phyloP scores from a whole-genome alignment of 148 eudicot species.

The Cornus controversa region DNA sequence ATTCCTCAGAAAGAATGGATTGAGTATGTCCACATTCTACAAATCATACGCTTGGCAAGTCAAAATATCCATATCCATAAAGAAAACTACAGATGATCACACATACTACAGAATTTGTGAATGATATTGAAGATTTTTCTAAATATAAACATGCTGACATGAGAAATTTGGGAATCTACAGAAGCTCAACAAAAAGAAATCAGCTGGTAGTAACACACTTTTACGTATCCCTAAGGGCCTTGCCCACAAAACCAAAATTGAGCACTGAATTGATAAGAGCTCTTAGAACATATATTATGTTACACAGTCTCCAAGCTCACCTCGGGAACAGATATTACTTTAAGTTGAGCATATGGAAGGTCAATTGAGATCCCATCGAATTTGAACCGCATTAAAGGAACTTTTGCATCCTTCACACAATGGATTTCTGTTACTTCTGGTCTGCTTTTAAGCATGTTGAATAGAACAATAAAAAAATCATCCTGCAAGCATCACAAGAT shows the following conservation, averaged over 20 bases:
- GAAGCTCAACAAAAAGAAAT: background rate
- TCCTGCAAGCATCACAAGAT: conserved; percentile 31
- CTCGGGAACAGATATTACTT: conserved; percentile 47
- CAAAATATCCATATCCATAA: background rate
- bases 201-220: background rate
- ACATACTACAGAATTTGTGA: background rate
- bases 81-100: background rate
- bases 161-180: background rate
- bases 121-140: background rate
- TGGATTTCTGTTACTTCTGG: conserved; percentile 48
- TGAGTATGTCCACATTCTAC: conserved; percentile 53
- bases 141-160: background rate
- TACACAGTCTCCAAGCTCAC: conserved; percentile 23
- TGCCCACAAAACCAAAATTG: background rate
- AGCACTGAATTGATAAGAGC: background rate
- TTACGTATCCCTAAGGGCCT: background rate
- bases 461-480: conserved; percentile 55
- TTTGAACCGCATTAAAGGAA: conserved; percentile 58
- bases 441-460: conserved; percentile 43
- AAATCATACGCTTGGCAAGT: conserved; percentile 1
- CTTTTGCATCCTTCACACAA: conserved; percentile 58
- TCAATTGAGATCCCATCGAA: conserved; percentile 57
- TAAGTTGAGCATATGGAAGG: conserved; percentile 60
- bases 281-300: background rate
- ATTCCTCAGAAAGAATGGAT: conserved; percentile 33